Base-by-base conservation (phyloP, 2,329 filamentous ascomycete genomes). In the Fusarium sp. region DNA sequence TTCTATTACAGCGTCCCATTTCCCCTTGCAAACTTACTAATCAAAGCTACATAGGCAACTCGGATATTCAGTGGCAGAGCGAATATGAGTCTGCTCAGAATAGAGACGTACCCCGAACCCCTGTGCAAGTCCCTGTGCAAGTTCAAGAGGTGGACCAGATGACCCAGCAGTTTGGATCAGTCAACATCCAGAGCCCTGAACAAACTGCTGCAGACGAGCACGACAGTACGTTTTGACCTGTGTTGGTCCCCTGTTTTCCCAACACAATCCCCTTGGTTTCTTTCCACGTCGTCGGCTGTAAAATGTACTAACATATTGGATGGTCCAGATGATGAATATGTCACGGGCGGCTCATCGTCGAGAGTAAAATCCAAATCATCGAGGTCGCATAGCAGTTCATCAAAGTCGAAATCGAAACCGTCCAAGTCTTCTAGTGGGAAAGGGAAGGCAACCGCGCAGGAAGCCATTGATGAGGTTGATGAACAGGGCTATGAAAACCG, bases 51-150 rank as follows among this genome's bases (percentile, higher is more conserved):
- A 44, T 44, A 81, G 79, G 78, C 25, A 60, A 68, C n/a, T 10
- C 41, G 17, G 72, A 76, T 18, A 76, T 71, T 44, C 70, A 79
- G 20, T 80, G 78, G 77, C 55, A 77, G 35, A 65, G 65, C 33
- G 73, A 68, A 29, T 45, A 59, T 57, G 65, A 68, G 44, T 54
- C 50, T 42, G 41, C 49, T 20, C 44, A 62, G 20, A 68, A 76
- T 45, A 72, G 61, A 22, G 66, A 71, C 15, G 74, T 72, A 18
- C 76, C 78, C 47, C 77, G 77, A 49, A 76, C 76, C n/a, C 56
- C 54, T 35, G 54, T 49, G 22, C 54, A 56, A 35, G 47, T 50
- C 47, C 47, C 47, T 50, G 47, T 29, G 25, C 47, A 50, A 50
- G 47, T 50, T 50, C 47, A 50, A 35, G 39, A 57, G 29, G 27